Evolutionary conservation across 2,329 filamentous ascomycete genomes (phyloP).

Genomic region (Rutstroemia sydowiana): DNA sequence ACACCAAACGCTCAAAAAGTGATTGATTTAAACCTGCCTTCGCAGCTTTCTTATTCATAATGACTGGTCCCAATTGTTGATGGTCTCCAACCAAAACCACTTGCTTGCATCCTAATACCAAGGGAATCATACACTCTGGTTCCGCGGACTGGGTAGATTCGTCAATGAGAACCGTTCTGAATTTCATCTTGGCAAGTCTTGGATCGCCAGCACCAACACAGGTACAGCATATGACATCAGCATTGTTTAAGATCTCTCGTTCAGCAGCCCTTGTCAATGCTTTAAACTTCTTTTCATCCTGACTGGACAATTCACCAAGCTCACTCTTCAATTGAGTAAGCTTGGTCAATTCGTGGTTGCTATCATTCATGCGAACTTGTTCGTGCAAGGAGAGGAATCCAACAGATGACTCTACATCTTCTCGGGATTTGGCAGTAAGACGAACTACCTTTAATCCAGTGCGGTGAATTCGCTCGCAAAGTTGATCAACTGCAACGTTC

Average conservation of each 20-base stretch:
- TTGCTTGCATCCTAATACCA: slow-evolving; percentile 96
- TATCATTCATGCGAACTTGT: slow-evolving; percentile 96
- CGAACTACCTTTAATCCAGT: slow-evolving; percentile 95
- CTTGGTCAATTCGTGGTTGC: slow-evolving; percentile 87
- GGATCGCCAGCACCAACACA: slow-evolving; percentile 97
- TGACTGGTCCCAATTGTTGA: slow-evolving; percentile 94
- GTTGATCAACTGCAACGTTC: slow-evolving; percentile 96
- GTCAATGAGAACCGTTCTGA: slow-evolving; percentile 94
- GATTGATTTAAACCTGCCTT: slow-evolving; percentile 97
- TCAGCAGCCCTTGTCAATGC: slow-evolving; percentile 89
- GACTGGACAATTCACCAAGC: slow-evolving; percentile 81
- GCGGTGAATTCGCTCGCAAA: slow-evolving; percentile 91
- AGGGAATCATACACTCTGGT: slow-evolving; percentile 96
- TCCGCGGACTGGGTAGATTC: slow-evolving; percentile 98
- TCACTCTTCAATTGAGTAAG: slow-evolving; percentile 89
- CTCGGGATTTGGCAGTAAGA: slow-evolving; percentile 95
- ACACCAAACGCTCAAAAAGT: slow-evolving; percentile 93
- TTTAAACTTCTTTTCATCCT: slow-evolving; percentile 98
- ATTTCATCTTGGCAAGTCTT: slow-evolving; percentile 92
- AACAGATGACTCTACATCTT: slow-evolving; percentile 98
- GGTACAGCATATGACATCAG: slow-evolving; percentile 97
- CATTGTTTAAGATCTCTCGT: slow-evolving; percentile 88
- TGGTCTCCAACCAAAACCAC: slow-evolving; percentile 98
- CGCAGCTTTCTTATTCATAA: slow-evolving; percentile 99
- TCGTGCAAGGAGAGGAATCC: slow-evolving; percentile 92